Conservation (phyloP, 495 filamentous ascomycete genomes). For the Penicillium antarcticum region DNA sequence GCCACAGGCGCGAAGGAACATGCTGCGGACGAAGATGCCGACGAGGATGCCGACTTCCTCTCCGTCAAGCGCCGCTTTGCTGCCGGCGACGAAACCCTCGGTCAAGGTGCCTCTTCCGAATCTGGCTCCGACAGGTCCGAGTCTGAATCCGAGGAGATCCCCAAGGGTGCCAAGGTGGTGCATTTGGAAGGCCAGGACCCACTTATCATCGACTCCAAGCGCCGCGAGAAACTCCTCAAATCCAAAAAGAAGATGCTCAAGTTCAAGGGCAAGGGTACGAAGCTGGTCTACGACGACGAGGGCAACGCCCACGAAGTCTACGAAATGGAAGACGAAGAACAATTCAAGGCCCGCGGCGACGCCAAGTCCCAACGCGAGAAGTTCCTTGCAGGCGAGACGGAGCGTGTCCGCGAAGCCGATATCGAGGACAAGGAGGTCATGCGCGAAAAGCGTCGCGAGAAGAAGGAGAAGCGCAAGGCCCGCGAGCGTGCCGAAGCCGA, state of each 20-base stretch:
- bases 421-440: conserved; percentile 74
- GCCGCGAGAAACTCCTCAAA: conserved; percentile 85
- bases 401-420: conserved; percentile 74
- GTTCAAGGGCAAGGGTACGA: conserved; percentile 77
- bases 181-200: conserved; percentile 55
- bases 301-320: conserved; percentile 80
- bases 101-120: conserved; percentile 13
- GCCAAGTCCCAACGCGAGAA: conserved; percentile 68
- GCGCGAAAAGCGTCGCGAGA: conserved; percentile 78
- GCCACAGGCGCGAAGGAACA: conserved; percentile 22
- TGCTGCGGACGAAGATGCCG: conserved; percentile 43
- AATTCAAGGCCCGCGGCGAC: conserved; percentile 70
- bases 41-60: conserved; percentile 77
- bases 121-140: conserved; percentile 14
- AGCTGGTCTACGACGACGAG: conserved; percentile 89
- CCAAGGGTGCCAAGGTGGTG: conserved; percentile 31
- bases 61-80: conserved; percentile 79
- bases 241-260: conserved; percentile 93
- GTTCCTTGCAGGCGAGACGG: conserved; percentile 72
- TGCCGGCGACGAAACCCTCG: conserved; percentile 44
- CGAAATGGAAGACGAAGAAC: conserved; percentile 78
- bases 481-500: conserved; percentile 59
- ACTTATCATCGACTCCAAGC: conserved; percentile 85
- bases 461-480: conserved; percentile 79
- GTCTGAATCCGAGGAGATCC: conserved; percentile 9